Evolutionary conservation across 148 eudicot genomes (phyloP).

Genomic region (Oxyria digyna): DNA sequence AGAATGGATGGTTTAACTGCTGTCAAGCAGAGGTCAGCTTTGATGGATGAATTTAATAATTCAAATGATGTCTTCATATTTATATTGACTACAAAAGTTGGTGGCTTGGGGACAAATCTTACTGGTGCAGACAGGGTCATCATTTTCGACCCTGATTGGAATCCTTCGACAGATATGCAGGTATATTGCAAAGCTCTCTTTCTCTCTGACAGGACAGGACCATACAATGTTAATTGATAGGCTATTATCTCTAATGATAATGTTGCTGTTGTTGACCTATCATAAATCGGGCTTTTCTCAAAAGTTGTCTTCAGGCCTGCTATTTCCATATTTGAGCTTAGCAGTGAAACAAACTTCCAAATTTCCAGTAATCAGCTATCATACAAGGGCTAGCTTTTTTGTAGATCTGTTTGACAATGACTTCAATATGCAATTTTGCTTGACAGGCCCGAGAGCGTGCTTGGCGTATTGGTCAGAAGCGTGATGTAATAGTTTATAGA

Average conservation of each 20-base stretch:
- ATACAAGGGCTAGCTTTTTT: not conserved
- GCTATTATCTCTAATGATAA: not conserved
- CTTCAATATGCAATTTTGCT: conserved; percentile 6
- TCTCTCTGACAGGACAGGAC: not conserved
- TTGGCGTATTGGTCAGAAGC: conserved; percentile 96
- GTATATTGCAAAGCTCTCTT: conserved; percentile 17
- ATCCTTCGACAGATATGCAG: conserved; percentile 99
- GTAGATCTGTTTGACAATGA: not conserved
- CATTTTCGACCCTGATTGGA: conserved; percentile 98
- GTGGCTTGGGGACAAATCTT: conserved; percentile 95
- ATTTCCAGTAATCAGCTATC: not conserved
- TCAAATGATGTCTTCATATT: conserved; percentile 66
- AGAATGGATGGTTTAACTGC: conserved; percentile 96
- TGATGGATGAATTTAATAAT: conserved; percentile 90
- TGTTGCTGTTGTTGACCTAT: not conserved
- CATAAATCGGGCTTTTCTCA: not conserved
- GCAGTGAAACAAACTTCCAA: not conserved
- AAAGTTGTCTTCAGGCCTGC: not conserved
- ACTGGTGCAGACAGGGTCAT: conserved; percentile 96
- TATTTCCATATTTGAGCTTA: not conserved
- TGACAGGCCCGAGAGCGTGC: conserved; percentile 99
- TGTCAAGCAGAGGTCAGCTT: conserved; percentile 74
- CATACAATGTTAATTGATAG: not conserved
- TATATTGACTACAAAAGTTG: conserved; percentile 87
- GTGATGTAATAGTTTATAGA: conserved; percentile 81